Conservation (phyloP, 73 alveolate genomes). For the Blepharisma stoltei region DNA sequence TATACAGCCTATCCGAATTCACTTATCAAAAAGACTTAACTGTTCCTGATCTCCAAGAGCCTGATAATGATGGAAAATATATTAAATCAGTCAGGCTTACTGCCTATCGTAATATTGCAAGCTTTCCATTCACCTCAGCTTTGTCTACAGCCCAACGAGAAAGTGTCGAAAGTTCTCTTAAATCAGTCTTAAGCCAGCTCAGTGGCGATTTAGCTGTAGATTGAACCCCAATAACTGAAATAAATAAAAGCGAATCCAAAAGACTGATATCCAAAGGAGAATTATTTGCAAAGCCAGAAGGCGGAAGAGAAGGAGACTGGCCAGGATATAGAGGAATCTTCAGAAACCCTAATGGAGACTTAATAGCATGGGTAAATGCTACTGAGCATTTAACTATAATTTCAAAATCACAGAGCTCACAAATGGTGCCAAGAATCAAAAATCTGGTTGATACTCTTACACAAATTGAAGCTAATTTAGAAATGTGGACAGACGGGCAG, state of each 20-base stretch:
- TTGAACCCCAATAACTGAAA: conserved; percentile 31
- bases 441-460: too few relatives aligned
- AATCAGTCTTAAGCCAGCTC: conserved; percentile 50
- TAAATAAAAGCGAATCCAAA: conserved; percentile 32
- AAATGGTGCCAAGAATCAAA: too few relatives aligned
- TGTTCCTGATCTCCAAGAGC: not conserved
- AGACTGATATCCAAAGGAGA: conserved; percentile 38
- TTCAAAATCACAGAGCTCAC: not conserved
- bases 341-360: conserved; percentile 38
- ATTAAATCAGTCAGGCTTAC: conserved; percentile 27
- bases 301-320: conserved; percentile 67
- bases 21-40: not conserved
- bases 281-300: conserved; percentile 39
- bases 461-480: too few relatives aligned
- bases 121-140: conserved; percentile 53
- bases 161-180: conserved; percentile 47
- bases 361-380: conserved; percentile 49
- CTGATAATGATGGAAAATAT: not conserved
- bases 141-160: conserved; percentile 50
- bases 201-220: conserved; percentile 44
- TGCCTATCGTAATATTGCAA: conserved; percentile 53
- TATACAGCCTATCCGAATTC: not conserved
- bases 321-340: conserved; percentile 64
- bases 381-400: conserved; percentile 46
- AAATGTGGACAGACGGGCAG: too few relatives aligned